Evolutionary conservation across 495 filamentous ascomycete species (phyloP), one percentile per base, ranked within the genome.

Genomic region (Penicillium pancosmium): DNA sequence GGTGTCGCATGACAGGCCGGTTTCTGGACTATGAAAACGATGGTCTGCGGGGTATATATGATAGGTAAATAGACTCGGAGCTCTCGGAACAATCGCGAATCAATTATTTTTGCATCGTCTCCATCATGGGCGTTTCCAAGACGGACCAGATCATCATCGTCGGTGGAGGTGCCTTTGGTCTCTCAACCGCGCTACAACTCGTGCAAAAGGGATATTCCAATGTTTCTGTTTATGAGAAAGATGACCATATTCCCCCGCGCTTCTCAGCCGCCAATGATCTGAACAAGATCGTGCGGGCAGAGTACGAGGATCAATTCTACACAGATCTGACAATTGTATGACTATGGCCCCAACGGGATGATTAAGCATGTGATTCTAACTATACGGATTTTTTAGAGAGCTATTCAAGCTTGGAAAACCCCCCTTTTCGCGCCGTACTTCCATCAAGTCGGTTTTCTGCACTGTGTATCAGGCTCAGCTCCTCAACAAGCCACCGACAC

Each of bases 271-370:
- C 73, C 27, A 76, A 78, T 56, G 80, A 85, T 59, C 57, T 82
- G 31, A 85, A 83, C 62, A 84, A 85, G 69, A 83, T 84, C 49
- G 64, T 84, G 19, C 74, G 82, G 7, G 78, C 78, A 11, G 80
- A 84, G 51, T 84, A 85, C 61, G 80, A 82, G 48, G 80, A 84
- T 62, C 71, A 71, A 5, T 82, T 83, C 53, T 85, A 85, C 36
- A 77, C 78, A 1, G 74, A 82, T 18, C 60, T 84, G 49, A 64
- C 63, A 10, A 69, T 69, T 64, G 66, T 69, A 66, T 49, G 57
- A 35, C 5, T 31, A 31, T 31, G 27, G 6, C 31, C 6, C 46
- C 36, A 38, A 38, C 36, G 15, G 36, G 10, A 38, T 13, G 3
- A 38, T 11, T 0, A 27, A 27, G 27, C 27, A 3, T 27, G 6